These are phyloP conservation scores for Agrostemma githago DNA, from an alignment of 148 eudicot genomes.

Conservation along the genomic window DNA sequence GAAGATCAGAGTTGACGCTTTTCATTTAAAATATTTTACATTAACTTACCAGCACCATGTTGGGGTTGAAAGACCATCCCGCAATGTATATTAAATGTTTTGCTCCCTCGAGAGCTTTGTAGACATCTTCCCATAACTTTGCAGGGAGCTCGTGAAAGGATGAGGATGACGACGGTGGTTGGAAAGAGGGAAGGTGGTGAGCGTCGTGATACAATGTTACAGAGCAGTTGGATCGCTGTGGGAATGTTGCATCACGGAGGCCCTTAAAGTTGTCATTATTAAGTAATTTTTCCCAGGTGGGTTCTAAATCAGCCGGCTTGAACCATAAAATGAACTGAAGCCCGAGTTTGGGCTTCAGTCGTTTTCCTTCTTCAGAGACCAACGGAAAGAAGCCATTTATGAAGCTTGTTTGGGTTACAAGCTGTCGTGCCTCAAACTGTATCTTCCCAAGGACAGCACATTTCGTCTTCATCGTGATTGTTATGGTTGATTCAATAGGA, in stretches of 20 bases:
- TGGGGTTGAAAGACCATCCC: slow-evolving; percentile 95
- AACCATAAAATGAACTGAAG: slow-evolving; percentile 80
- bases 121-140: slow-evolving; percentile 93
- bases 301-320: slow-evolving; percentile 70
- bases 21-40: background rate
- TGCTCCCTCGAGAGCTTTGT: slow-evolving; percentile 77
- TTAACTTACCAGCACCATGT: slow-evolving; percentile 57
- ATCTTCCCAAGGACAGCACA: slow-evolving; percentile 55
- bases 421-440: slow-evolving; percentile 47
- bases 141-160: slow-evolving; percentile 31
- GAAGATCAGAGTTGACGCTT: too few species aligned
- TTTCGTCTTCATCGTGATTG: slow-evolving; percentile 63
- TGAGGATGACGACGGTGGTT: slow-evolving; percentile 37
- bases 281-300: slow-evolving; percentile 53
- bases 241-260: slow-evolving; percentile 60
- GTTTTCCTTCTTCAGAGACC: slow-evolving; percentile 38
- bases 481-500: slow-evolving; percentile 52
- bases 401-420: slow-evolving; percentile 50
- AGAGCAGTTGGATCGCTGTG: slow-evolving; percentile 59
- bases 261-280: slow-evolving; percentile 50
- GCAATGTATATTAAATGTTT: slow-evolving; percentile 84
- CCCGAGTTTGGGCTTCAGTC: slow-evolving; percentile 34
- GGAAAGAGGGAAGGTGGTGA: slow-evolving; percentile 59
- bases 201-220: slow-evolving; percentile 80
- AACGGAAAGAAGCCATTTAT: slow-evolving; percentile 75